Conservation (phyloP, 441 rosid species). For the Pelargonium cotyledonis region DNA sequence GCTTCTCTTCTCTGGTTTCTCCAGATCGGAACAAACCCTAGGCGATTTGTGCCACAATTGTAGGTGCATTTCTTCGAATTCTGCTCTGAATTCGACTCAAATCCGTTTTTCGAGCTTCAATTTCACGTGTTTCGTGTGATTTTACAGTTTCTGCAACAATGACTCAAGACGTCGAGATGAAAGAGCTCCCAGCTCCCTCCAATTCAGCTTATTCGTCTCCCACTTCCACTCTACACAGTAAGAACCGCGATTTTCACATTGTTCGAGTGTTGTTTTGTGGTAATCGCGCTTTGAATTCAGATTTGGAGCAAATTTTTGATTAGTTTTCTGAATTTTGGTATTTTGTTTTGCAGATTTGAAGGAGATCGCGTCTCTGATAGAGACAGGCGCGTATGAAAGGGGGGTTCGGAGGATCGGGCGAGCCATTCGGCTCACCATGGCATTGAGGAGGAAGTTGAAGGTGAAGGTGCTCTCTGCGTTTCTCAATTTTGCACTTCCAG, state of each 20-base stretch:
- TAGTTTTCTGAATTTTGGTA: too few species aligned
- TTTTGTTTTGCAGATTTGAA: slow-evolving; percentile 31
- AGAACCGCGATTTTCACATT: background rate
- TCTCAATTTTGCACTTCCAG: slow-evolving; percentile 37
- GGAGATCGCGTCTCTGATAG: slow-evolving; percentile 43
- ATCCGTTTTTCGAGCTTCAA: background rate
- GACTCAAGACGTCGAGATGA: slow-evolving; percentile 59
- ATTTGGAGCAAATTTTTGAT: background rate
- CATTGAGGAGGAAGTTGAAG: slow-evolving; percentile 45
- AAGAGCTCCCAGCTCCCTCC: slow-evolving; percentile 40
- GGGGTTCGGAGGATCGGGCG: slow-evolving; percentile 50
- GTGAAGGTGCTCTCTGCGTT: slow-evolving; percentile 33
- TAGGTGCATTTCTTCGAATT: background rate
- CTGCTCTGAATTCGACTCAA: background rate
- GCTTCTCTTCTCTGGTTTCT: background rate
- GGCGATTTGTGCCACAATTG: background rate
- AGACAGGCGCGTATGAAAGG: slow-evolving; percentile 39
- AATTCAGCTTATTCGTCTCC: slow-evolving; percentile 29
- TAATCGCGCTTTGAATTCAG: background rate
- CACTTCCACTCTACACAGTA: slow-evolving; percentile 46
- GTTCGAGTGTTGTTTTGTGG: background rate
- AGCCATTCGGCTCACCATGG: slow-evolving; percentile 46
- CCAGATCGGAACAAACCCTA: background rate
- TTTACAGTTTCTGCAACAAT: slow-evolving; percentile 17
- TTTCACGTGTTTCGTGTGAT: background rate